These are phyloP conservation scores for Tetraselmis chui DNA, from an alignment of 139 green algal species.

Conservation along the genomic window DNA sequence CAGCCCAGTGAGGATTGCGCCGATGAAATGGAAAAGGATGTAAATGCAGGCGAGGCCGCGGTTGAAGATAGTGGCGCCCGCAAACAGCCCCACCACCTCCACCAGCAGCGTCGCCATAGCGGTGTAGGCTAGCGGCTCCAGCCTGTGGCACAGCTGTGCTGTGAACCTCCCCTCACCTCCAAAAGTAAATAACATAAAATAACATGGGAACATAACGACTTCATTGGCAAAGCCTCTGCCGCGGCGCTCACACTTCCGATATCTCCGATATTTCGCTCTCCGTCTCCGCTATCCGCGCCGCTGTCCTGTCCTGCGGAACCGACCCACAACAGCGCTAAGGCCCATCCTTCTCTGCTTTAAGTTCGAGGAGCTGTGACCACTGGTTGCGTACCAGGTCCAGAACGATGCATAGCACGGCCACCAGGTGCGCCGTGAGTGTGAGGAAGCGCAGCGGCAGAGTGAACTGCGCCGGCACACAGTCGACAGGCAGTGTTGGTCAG, in stretches of 20 bases:
- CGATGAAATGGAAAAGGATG: neutral
- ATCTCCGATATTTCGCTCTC: neutral
- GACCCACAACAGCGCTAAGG: neutral
- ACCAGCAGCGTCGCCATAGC: neutral
- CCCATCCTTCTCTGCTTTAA: neutral
- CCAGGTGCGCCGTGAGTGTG: neutral
- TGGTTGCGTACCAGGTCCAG: neutral
- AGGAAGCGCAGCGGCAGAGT: neutral
- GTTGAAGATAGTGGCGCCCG: neutral
- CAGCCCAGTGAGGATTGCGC: neutral
- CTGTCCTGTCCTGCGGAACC: neutral
- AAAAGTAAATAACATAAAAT: too few species aligned
- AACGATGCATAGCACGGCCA: neutral
- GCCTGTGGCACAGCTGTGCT: neutral
- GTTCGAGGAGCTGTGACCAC: too few species aligned
- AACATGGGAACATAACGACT: too few species aligned
- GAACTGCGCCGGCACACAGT: neutral
- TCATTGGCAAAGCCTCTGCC: too few species aligned
- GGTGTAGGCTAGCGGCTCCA: neutral
- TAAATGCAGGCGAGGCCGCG: neutral
- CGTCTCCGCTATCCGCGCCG: neutral
- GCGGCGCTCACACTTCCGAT: neutral
- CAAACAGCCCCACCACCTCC: neutral
- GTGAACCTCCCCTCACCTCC: too few species aligned
- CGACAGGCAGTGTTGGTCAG: too few species aligned